Evolutionary conservation across 768 basidiomycete genomes (phyloP), one percentile per base, ranked within the genome.

Genomic region (Trametes gibbosa): DNA sequence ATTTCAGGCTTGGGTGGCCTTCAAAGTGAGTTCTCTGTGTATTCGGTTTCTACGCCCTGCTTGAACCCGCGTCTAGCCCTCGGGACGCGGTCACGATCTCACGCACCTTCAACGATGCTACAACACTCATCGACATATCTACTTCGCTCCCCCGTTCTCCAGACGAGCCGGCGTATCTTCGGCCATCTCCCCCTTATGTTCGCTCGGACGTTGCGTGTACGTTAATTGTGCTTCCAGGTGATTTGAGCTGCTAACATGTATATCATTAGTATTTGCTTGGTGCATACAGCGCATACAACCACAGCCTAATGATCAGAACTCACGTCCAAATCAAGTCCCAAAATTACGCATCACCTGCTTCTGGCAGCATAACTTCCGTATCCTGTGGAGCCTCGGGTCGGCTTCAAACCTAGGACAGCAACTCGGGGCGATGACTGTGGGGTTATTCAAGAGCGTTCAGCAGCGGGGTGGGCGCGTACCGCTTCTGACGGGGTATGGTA

Each of bases 21-120:
- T 95, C 94, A 56, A 95, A 89, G 95, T 96, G 69, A 68, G 92
- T 81, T 14, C 7, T 47, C 19, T 21, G 9, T 35, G 2, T 19
- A 25, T 21, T 2, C 4, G 41, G 8, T 40, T 39, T 45, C 2
- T 12, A 7, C 40, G 23, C 34, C 42, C 5, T n/a, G n/a, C 56
- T 34, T 24, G 51, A 49, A 59, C 56, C 23, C 14, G n/a, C 47
- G 47, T 53, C 25, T 59, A 96, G 92, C 69, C 96, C 96, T 3
- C 80, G 96, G 65, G 96, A 99, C 68, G 86, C 94, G 14, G 89
- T 99, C 42, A 96, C 93, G 16, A 95, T 99, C 66, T 91, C 93
- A 45, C 85, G 91, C 59, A 84, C 91, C 37, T 86, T 90, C 67
- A 81, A 86, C 63, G 92, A 97, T 70, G 71, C 87, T 27, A 81